Base-by-base conservation (phyloP, 495 filamentous ascomycete species). In the Neurospora discreta region DNA sequence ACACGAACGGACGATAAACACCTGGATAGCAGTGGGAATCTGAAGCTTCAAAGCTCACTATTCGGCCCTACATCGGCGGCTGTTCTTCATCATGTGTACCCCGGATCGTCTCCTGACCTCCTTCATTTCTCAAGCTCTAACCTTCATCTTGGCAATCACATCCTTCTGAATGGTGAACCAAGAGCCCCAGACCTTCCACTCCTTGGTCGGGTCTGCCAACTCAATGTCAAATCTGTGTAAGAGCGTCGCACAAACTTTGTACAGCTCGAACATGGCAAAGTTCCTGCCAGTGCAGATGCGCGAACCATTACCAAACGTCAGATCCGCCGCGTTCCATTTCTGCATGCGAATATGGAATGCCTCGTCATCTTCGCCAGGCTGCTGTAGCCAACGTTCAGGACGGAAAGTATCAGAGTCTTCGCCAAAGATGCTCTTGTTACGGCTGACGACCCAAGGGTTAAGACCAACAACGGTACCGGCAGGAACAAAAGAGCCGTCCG, bases 241-340 rank as follows among this genome's bases (percentile, higher is more conserved):
- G 70, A 91, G 80, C 65, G 86, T 87, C 23, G 90, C 89, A 65
- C 90, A 84, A 20, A 91, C 73, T 78, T 91, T 91, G 73, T 88
- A 87, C 36, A 91, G 83, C 80, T 91, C 89, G 71, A 91, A 72
- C 76, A 87, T 77, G 43, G 83, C 84, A 68, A 92, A 82, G 72
- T 91, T 89, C 75, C 85, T 87, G 13, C 90, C 90, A 73, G 90
- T 84, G 74, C 90, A 92, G 11, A 85, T 84, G 33, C 90, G 78
- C 15, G 82, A 81, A 39, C 90, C 90, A 0, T 82, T 87, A 18
- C 90, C 89, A 77, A 92, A 92, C 58, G 77, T 77, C 44, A 86
- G 75, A 46, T 77, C 74, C 3, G 76, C 43, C 10, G 70, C 74
- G 16, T 77, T 72, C 74, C 72, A 73, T 44, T n/a, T 73, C 69